Evolutionary conservation across 2,329 filamentous ascomycete genomes (phyloP), one percentile per base, ranked within the genome.

Genomic region (Colletotrichum plurivorum): DNA sequence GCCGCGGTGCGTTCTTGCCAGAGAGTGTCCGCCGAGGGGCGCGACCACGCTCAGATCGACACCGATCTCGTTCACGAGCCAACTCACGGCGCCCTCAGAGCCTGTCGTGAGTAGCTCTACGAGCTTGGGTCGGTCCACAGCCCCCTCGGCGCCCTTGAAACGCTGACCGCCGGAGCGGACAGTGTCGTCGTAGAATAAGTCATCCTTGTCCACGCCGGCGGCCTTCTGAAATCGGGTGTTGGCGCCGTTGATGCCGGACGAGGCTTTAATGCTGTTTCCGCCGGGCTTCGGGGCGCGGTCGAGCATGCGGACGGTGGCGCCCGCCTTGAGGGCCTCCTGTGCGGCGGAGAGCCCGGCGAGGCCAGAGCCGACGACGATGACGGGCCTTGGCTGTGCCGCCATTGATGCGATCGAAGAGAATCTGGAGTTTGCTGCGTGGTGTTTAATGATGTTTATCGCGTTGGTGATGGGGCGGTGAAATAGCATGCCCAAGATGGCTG

Each of bases 241-340:
- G 0, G 88, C 88, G 7, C 88, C 89, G 71, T 90, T 91, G 77
- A 92, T 92, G 0, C 89, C 89, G 0, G 89, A 91, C 0, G 89
- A 91, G 0, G 89, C 89, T 77, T 92, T 92, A 78, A 92, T 90
- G 73, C 84, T 88, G 73, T 92, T 91, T 2, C 89, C 89, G 43
- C 89, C 89, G 0, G 89, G 87, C 73, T 89, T 90, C 3, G 84
- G 74, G 0, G 84, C 84, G 20, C 88, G 86, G 67, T 92, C 90
- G 13, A 92, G 82, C 57, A 92, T 81, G 39, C 82, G 81, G 0
- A 92, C 89, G 0, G 83, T 77, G 2, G 87, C 81, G 46, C 84
- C 84, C 13, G 84, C 81, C 4, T 81, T 77, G 5, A 91, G 79
- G 7, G 90, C 85, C 68, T 88, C 83, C 48, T 86, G 84, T 3